phyloP scores from a whole-genome alignment of 2,329 filamentous ascomycete genomes.

The Sporothrix dimorphospora region DNA sequence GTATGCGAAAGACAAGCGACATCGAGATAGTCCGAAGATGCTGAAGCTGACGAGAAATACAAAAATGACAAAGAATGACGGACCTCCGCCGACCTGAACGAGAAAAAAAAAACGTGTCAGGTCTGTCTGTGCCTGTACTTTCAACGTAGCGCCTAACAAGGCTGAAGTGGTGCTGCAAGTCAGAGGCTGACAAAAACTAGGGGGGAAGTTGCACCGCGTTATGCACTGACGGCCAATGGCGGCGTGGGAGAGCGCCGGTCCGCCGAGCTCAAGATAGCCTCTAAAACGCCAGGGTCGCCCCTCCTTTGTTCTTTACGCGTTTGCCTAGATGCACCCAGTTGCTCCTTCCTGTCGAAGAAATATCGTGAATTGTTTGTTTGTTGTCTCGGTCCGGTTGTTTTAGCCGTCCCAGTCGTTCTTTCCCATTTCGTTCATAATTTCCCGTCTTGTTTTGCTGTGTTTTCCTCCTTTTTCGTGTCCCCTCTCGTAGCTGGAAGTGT shows the following conservation, averaged over 20 bases:
- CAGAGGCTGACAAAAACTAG: constrained; percentile 21
- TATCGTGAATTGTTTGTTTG: constrained; percentile 1
- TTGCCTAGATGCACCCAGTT: background rate
- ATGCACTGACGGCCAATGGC: constrained; percentile 6
- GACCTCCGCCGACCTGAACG: background rate
- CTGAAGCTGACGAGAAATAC: background rate
- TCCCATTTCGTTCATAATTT: background rate
- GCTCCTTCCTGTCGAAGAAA: background rate
- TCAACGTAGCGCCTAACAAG: constrained; percentile 3
- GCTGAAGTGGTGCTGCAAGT: constrained; percentile 9
- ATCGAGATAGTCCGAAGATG: background rate
- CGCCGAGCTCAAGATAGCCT: background rate
- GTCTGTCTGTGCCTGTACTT: background rate
- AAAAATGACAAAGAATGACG: constrained; percentile 11
- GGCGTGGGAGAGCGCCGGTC: constrained; percentile 13
- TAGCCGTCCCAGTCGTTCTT: background rate
- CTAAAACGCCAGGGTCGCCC: background rate
- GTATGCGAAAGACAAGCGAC: background rate
- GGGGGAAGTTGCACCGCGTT: constrained; percentile 14
- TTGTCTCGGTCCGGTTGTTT: no score
- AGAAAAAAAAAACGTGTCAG: background rate
- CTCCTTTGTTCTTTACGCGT: background rate
- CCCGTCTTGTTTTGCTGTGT: background rate
- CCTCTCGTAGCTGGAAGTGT: background rate
- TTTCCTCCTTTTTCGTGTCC: no score